A percentile compares a stretch with the other conserved stretches of the same genome.
These are phyloP conservation scores for Secale cereale DNA, from an alignment of 176 grass and related monocot genomes.

Conservation along the genomic window DNA sequence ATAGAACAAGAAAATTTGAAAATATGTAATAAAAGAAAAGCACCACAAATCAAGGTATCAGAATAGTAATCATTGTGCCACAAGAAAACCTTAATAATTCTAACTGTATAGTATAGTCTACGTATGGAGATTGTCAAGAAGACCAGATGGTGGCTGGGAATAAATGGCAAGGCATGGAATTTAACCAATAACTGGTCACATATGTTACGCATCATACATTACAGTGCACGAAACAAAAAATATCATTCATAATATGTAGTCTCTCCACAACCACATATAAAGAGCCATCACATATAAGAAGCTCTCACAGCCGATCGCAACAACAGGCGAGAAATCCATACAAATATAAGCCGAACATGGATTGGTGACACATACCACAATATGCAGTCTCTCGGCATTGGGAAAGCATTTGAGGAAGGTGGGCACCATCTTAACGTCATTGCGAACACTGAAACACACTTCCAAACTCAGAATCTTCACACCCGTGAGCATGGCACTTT, in stretches of 20 bases:
- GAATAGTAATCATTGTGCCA: not conserved
- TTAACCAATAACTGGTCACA: not conserved
- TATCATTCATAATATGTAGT: not conserved
- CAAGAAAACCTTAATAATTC: not conserved
- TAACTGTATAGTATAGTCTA: too few species aligned
- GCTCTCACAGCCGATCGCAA: too few species aligned
- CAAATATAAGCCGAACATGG: too few species aligned
- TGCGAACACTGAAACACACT: not conserved
- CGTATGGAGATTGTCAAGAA: too few species aligned
- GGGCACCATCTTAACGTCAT: conserved; percentile 11
- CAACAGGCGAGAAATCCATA: too few species aligned
- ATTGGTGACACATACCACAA: not conserved
- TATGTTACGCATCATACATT: not conserved
- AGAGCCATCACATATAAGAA: too few species aligned
- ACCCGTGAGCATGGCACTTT: not conserved
- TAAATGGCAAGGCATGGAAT: too few species aligned
- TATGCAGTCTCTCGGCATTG: not conserved
- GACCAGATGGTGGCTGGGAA: too few species aligned
- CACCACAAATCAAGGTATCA: not conserved
- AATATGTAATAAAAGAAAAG: not conserved
- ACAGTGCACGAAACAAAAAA: not conserved
- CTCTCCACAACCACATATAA: too few species aligned
- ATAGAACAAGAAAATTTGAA: not conserved
- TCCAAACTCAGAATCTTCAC: not conserved
- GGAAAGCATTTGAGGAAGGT: conserved; percentile 28